Conservation (phyloP, 2,329 filamentous ascomycete species). For the Colletotrichum sp. region DNA sequence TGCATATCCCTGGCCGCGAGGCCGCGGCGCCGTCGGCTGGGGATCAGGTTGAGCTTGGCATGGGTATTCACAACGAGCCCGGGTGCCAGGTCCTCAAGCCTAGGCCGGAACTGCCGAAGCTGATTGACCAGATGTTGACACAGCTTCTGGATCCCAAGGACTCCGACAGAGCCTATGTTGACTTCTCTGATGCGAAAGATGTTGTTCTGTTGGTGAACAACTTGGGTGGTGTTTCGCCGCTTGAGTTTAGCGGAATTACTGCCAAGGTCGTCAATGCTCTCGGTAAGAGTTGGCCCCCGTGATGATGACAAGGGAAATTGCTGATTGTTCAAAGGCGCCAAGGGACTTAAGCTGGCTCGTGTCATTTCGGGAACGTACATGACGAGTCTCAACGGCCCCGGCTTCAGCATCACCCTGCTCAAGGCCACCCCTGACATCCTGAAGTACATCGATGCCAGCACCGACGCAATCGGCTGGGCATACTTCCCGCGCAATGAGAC, state of each 20-base stretch:
- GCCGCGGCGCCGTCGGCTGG: constrained; percentile 36
- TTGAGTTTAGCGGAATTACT: constrained; percentile 72
- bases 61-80: constrained; percentile 75
- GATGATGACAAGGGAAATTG: constrained; percentile 60
- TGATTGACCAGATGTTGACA: constrained; percentile 66
- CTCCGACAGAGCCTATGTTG: constrained; percentile 66
- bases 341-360: neutral
- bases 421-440: constrained; percentile 70
- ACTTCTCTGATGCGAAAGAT: constrained; percentile 59
- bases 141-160: constrained; percentile 69
- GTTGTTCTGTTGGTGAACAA: constrained; percentile 73
- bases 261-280: constrained; percentile 70
- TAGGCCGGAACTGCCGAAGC: constrained; percentile 42
- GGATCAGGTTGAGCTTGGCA: constrained; percentile 70
- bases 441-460: constrained; percentile 70
- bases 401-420: constrained; percentile 73
- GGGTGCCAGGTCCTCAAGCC: constrained; percentile 56
- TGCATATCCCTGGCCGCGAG: constrained; percentile 57
- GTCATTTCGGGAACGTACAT: constrained; percentile 72
- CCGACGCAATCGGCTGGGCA: constrained; percentile 71
- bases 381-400: constrained; percentile 74
- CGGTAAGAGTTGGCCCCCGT: constrained; percentile 49
- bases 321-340: neutral
- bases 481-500: neutral
- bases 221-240: constrained; percentile 69